Base-by-base conservation (phyloP, 768 basidiomycete species). In the Kwoniella dejecticola region DNA sequence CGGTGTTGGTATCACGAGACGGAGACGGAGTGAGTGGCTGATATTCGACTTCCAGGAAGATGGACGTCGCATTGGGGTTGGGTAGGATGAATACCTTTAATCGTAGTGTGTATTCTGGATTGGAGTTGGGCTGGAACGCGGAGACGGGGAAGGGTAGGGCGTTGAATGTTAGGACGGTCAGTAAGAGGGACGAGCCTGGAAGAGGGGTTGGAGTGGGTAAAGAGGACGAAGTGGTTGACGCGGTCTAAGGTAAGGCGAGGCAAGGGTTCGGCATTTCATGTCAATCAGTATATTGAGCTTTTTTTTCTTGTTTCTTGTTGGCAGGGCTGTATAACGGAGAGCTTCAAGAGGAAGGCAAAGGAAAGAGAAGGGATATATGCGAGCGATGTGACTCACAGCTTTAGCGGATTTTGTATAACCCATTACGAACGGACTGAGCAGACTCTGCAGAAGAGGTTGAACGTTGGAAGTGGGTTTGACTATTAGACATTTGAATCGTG, bases 361-460 rank as follows among this genome's bases (percentile, higher is more conserved):
- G 19, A 17, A 23, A 13, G 15, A 29, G 12, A 29, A 17, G 15
- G n/a, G n/a, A n/a, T n/a, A n/a, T n/a, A n/a, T n/a, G n/a, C n/a
- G n/a, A n/a, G n/a, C n/a, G n/a, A n/a, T n/a, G n/a, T n/a, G 8
- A 69, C 71, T 59, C 48, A 73, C 72, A 11, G 69, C 63, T 52
- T 68, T 55, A n/a, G 74, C 71, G 7, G 65, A 52, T 57, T 76
- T 76, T 2, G 67, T 68, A 24, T 73, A 45, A 46, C 74, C 74
- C 60, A 76, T 61, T 2, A 73, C 74, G 52, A 76, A 70, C 13
- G 69, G 66, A 46, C 62, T 73, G 31, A 71, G 52, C 17, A 76
- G 57, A 29, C 65, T 66, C n/a, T 71, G 65, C 7, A 76, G 42
- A 17, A 76, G 41, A 6, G 71, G 69, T 12, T 68, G 17, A 8